Evolutionary conservation across 2,329 filamentous ascomycete species (phyloP).

Genomic region (Colletotrichum sp.): DNA sequence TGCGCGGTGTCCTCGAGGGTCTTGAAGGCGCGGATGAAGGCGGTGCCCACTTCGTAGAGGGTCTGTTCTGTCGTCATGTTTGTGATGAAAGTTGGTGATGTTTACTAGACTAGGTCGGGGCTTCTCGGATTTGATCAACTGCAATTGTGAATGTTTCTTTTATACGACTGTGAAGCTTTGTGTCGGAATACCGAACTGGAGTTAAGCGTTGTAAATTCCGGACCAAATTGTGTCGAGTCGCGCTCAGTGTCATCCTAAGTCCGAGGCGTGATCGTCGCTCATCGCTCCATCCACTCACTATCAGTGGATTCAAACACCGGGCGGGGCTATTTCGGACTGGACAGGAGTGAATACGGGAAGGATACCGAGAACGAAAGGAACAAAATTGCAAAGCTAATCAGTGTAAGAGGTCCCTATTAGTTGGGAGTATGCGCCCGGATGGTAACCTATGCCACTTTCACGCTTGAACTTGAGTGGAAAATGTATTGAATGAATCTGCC

Average conservation of each 20-base stretch:
- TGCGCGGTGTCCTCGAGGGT: neutral
- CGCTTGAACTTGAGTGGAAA: no score
- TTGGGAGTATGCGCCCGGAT: no score
- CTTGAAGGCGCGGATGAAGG: neutral
- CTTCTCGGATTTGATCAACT: neutral
- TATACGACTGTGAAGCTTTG: accelerated
- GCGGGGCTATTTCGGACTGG: no score
- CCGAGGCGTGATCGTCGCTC: neutral
- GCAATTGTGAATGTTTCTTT: neutral
- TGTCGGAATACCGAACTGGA: neutral
- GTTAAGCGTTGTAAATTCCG: neutral
- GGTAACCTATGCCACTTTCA: no score
- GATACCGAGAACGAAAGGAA: no score
- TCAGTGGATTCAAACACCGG: no score
- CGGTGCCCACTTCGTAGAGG: neutral
- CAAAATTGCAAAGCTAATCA: no score
- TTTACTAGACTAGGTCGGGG: accelerated
- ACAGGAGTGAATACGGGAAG: no score
- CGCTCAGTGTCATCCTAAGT: neutral
- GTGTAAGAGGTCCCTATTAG: no score
- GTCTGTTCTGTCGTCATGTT: neutral
- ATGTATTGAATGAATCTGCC: no score
- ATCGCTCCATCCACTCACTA: neutral
- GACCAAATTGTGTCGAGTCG: neutral
- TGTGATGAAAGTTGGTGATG: neutral